Conservation (phyloP, 768 basidiomycete species). For the Leccinum rimulosum region DNA sequence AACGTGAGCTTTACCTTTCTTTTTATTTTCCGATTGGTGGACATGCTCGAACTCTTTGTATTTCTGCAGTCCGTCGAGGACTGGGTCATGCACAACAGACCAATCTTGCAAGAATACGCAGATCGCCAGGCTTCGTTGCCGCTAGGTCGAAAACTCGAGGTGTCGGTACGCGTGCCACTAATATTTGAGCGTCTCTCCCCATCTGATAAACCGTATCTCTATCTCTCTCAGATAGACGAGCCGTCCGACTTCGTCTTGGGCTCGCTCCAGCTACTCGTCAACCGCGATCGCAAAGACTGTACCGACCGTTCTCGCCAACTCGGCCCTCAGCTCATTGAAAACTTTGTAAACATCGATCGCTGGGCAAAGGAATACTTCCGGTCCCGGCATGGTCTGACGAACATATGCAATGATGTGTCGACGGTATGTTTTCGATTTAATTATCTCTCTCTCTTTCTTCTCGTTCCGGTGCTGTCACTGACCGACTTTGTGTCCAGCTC, state of each 20-base stretch:
- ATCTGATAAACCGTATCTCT: conserved; percentile 4
- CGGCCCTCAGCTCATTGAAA: conserved; percentile 31
- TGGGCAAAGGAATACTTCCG: conserved; percentile 32
- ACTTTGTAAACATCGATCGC: conserved; percentile 26
- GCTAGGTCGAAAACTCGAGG: conserved; percentile 22
- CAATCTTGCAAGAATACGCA: conserved; percentile 27
- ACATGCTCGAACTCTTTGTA: not conserved
- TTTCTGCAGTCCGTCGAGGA: conserved; percentile 15
- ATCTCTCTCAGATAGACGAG: conserved; percentile 19
- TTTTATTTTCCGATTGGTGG: not conserved
- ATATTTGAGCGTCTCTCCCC: not conserved
- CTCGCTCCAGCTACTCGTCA: conserved; percentile 28
- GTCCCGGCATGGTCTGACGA: conserved; percentile 13
- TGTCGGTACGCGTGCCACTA: conserved; percentile 19
- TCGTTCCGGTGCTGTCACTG: not conserved
- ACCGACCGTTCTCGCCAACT: conserved; percentile 19
- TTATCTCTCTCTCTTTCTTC: not conserved
- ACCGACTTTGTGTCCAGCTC: conserved; percentile 14
- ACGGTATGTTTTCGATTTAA: conserved; percentile 14
- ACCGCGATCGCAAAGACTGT: conserved; percentile 18
- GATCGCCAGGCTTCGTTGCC: conserved; percentile 27
- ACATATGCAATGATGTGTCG: conserved; percentile 17
- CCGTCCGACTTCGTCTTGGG: conserved; percentile 26
- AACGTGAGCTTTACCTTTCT: conserved; percentile 6
- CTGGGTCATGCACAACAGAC: conserved; percentile 25